A percentile compares a stretch with the other conserved stretches of the same genome.
Evolutionary conservation across 2,329 filamentous ascomycete species (phyloP).

Genomic region (Dothidotthia symphoricarpi): DNA sequence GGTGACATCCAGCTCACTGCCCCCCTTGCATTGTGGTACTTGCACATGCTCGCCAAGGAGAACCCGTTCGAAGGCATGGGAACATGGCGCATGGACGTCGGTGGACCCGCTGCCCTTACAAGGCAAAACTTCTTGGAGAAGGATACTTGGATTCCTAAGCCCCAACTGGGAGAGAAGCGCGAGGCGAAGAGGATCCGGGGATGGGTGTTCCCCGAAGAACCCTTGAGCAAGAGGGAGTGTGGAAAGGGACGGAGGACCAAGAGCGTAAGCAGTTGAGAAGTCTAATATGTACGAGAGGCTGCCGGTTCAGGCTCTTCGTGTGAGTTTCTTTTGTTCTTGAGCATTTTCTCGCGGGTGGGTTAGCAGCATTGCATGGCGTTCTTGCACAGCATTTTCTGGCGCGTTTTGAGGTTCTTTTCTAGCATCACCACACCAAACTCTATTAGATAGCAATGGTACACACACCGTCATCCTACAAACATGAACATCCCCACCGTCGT

Average conservation of each 20-base stretch:
- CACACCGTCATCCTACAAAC: too few species aligned
- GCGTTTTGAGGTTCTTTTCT: too few species aligned
- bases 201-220: conserved; percentile 74
- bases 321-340: too few species aligned
- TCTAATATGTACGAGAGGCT: too few species aligned
- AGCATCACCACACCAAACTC: too few species aligned
- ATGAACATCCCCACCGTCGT: too few species aligned
- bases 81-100: conserved; percentile 69
- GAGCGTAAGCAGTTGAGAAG: conserved; percentile 12
- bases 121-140: conserved; percentile 67
- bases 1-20: conserved; percentile 61
- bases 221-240: conserved; percentile 67
- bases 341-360: too few species aligned
- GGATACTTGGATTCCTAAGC: conserved; percentile 72
- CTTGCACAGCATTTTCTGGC: too few species aligned
- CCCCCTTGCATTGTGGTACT: conserved; percentile 71
- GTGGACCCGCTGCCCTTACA: conserved; percentile 70
- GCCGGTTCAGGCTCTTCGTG: too few species aligned
- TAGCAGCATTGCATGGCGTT: too few species aligned
- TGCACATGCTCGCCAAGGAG: conserved; percentile 69
- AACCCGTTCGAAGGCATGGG: conserved; percentile 59
- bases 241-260: conserved; percentile 36
- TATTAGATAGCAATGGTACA: too few species aligned
- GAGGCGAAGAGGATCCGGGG: conserved; percentile 71
- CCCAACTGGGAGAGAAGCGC: conserved; percentile 70